Base-by-base conservation (phyloP, 225 moss, liverwort and hornwort species). In the Sphagnum contortum region DNA sequence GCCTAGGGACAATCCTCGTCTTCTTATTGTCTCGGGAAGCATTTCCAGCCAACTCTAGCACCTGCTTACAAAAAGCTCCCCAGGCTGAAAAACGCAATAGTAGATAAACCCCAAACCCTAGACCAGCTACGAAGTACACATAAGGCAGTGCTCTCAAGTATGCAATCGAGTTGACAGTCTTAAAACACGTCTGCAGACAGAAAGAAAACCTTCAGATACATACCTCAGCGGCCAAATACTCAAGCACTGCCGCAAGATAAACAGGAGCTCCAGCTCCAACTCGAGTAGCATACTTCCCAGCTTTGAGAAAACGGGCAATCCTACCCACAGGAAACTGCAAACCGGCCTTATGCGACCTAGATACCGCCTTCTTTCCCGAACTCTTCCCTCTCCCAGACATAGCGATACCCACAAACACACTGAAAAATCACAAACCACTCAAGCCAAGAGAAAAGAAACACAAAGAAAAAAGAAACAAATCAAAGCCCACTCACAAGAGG, bases 11-110 rank as follows among this genome's bases (percentile, higher is more conserved):
- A 3, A 82, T 82, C 5, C 82, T 48, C 2, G 82, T 78, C 65
- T 82, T 82, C 68, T 82, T 82, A 2, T 82, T 82, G 0, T 82
- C 82, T 0, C 82, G 70, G 11, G 82, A 79, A 0, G 82, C 82
- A 2, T 82, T 82, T 13, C 82, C 82, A 0, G 82, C 82, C 75
- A 82, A 66, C 70, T 82, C 82, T 0, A 82, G 82, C 44, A 66
- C 64, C 64, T 64, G 64, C 49, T 29, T 29, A 1, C 29, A 29
- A 29, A 29, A 29, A 29, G 29, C 0, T 29, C 29, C 0, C 1
- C 29, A 29, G 29, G 29, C 29, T 29, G 29, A 29, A 1, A 29
- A 29, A 29, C 1, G 29, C 29, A 29, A 29, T 29, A 29, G 1
- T 29, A 29, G 29, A 29, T 29, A 29, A 29, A 29, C 1, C 29